A percentile compares a stretch with the other conserved stretches of the same genome.
Conservation (phyloP, 2,329 filamentous ascomycete genomes). For the Gliomastix tumulicola region DNA sequence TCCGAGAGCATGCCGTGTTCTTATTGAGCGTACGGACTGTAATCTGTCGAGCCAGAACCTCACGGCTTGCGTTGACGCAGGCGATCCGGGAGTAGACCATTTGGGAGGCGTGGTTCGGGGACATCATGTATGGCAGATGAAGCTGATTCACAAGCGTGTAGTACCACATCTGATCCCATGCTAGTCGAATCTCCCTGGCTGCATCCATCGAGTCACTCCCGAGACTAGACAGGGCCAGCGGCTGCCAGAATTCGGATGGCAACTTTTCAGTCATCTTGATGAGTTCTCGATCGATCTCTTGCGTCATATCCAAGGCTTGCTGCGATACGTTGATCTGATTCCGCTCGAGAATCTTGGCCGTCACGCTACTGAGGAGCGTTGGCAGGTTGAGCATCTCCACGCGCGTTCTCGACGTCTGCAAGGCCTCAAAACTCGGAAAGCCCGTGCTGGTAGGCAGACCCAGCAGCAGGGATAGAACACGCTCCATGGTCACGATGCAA, state of each 20-base stretch:
- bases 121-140: constrained; percentile 11
- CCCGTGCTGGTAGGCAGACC: neutral
- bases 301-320: neutral
- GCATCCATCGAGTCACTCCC: neutral
- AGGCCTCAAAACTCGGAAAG: neutral
- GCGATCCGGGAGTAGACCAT: constrained; percentile 22
- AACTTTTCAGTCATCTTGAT: neutral
- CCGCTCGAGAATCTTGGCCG: neutral
- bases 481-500: neutral
- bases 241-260: neutral
- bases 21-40: constrained; percentile 20
- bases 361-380: neutral
- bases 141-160: constrained; percentile 1
- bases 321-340: neutral
- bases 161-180: neutral
- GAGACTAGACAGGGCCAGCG: neutral
- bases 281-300: neutral
- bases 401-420: neutral
- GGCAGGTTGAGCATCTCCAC: neutral
- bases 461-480: neutral
- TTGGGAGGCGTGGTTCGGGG: neutral
- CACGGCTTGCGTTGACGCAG: constrained; percentile 27
- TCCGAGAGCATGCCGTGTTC: constrained; percentile 20
- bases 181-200: neutral
- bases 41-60: constrained; percentile 26